Evolutionary conservation across 768 basidiomycete species (phyloP).

Genomic region (Russula sp.): DNA sequence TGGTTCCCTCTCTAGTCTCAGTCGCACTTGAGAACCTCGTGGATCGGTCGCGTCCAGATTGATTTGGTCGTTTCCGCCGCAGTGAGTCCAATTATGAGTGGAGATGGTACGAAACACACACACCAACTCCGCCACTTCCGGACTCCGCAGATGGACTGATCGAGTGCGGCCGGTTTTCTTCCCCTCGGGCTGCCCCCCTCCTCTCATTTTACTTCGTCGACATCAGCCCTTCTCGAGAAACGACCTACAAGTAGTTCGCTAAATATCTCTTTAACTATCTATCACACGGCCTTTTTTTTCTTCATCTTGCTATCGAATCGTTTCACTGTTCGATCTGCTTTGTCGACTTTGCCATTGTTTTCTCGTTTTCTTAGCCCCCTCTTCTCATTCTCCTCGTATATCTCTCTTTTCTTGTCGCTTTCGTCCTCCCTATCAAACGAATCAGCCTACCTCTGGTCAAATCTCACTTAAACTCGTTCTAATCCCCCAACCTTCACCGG

Average conservation of each 20-base stretch:
- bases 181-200: slow-evolving; percentile 23
- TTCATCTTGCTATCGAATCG: slow-evolving; percentile 29
- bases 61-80: slow-evolving; percentile 15
- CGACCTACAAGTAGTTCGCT: slow-evolving; percentile 13
- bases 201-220: slow-evolving; percentile 26
- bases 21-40: slow-evolving; percentile 13
- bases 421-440: slow-evolving; percentile 13
- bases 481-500: neutral
- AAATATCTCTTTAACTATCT: slow-evolving; percentile 22
- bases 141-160: slow-evolving; percentile 22
- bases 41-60: slow-evolving; percentile 3
- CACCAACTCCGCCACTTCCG: slow-evolving; percentile 23
- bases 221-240: neutral
- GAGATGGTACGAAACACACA: slow-evolving; percentile 2
- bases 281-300: slow-evolving; percentile 25
- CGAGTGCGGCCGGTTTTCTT: slow-evolving; percentile 24
- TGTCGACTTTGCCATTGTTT: slow-evolving; percentile 27
- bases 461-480: slow-evolving; percentile 2
- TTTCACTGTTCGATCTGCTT: slow-evolving; percentile 29
- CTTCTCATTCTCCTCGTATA: slow-evolving; percentile 23
- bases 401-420: slow-evolving; percentile 12
- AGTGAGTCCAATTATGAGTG: neutral
- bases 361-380: slow-evolving; percentile 28
- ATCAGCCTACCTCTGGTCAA: neutral
- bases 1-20: slow-evolving; percentile 3